Evolutionary conservation across 2,329 filamentous ascomycete species (phyloP), one percentile per base, ranked within the genome.

Genomic region (Leptographium wingfieldii): DNA sequence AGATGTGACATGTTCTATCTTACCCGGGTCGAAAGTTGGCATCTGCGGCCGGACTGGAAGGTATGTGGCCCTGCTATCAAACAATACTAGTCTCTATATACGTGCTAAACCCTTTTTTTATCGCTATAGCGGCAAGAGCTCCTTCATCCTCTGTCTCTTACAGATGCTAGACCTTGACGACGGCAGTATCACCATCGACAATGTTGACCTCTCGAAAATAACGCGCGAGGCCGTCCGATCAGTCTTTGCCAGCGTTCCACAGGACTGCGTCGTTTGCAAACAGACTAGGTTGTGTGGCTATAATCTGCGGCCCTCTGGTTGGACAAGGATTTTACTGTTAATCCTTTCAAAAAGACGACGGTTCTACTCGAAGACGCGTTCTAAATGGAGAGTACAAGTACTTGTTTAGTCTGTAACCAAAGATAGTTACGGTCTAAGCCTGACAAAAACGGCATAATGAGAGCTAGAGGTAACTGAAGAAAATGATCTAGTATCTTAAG

Each of bases 161-260:
- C 73, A 77, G 27, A 73, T 81, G 63, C 64, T 80, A 10, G 74
- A 78, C 27, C 66, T 73, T 22, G 69, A 68, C 14, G 59, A 67
- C 4, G 77, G 77, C 7, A 66, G 61, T 22, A 75, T 81, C 48
- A 65, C 59, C 1, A 69, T 81, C 35, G 77, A 80, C 62, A 72
- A 71, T 0, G 58, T 78, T 9, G 73, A 78, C 56, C 61, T 67
- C 10, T 29, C 63, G 3, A 66, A 63, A 1, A 46, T 70, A 5
- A 63, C 67, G 1, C 60, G 66, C 16, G 60, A 67, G n/a, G 57
- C 62, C 19, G 63, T 70, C 27, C 68, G 69, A 5, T 56, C 63
- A 5, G 58, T 61, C 16, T 67, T 80, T 29, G 72, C 75, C 43
- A 71, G 71, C 10, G 67, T 81, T 4, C 74, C 79, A 1, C 79